phyloP scores from a whole-genome alignment of 2,329 filamentous ascomycete species.

The Penicillium sp. region DNA sequence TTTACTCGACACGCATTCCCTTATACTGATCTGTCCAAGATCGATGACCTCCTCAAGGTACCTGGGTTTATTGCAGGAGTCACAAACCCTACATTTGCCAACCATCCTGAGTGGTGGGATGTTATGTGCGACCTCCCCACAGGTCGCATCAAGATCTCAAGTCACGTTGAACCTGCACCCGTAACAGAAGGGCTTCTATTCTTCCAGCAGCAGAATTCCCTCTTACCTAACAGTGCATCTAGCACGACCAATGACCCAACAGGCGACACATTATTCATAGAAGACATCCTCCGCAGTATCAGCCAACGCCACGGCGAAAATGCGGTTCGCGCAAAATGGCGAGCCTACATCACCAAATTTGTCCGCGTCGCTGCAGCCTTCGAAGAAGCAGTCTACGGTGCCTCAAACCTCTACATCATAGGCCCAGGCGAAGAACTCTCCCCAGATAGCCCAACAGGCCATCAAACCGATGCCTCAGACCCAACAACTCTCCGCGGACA shows the following conservation, averaged over 20 bases:
- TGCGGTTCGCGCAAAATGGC: constrained; percentile 83
- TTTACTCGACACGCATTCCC: constrained; percentile 96
- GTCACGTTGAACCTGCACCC: constrained; percentile 69
- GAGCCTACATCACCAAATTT: constrained; percentile 89
- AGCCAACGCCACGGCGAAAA: constrained; percentile 78
- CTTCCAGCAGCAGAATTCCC: constrained; percentile 64
- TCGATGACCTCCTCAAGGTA: constrained; percentile 89
- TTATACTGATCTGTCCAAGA: constrained; percentile 95
- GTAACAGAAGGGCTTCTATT: constrained; percentile 75
- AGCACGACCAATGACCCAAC: constrained; percentile 55
- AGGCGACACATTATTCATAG: constrained; percentile 82
- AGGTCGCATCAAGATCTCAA: constrained; percentile 89
- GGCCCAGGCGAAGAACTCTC: constrained; percentile 58
- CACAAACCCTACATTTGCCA: constrained; percentile 90
- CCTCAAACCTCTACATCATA: constrained; percentile 71
- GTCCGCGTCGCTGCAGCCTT: constrained; percentile 86
- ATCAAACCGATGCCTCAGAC: constrained; percentile 29
- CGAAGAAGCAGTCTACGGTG: constrained; percentile 90
- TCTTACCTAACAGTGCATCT: constrained; percentile 21
- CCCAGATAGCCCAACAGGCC: constrained; percentile 45
- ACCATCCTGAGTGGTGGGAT: constrained; percentile 97
- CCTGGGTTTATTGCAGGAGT: constrained; percentile 96
- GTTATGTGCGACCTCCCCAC: constrained; percentile 85
- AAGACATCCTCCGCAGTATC: constrained; percentile 73
- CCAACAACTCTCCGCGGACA: constrained; percentile 62